Conservation (phyloP, 192 early-diverging fungal genomes). For the Coemansia sp. region DNA sequence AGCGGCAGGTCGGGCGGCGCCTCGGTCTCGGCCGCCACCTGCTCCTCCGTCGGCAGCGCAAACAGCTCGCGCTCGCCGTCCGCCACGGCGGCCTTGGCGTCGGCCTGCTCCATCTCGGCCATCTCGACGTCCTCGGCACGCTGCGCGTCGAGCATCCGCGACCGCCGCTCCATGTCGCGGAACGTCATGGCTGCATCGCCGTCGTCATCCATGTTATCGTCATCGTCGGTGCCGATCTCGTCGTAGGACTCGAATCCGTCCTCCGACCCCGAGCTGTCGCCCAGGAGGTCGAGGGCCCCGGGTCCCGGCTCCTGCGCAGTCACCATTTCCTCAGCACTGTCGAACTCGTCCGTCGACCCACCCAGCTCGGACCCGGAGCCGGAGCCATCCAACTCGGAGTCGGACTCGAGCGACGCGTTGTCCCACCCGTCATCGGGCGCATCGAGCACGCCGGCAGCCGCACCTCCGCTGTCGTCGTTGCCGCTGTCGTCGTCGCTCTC, state of each 20-base stretch:
- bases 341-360: slow-evolving; percentile 56
- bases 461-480: not conserved
- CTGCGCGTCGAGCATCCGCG: slow-evolving; percentile 54
- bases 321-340: slow-evolving; percentile 46
- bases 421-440: slow-evolving; percentile 49
- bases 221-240: slow-evolving; percentile 51
- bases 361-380: slow-evolving; percentile 22
- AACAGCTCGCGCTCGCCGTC: slow-evolving; percentile 58
- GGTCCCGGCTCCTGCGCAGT: slow-evolving; percentile 28
- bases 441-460: slow-evolving; percentile 17
- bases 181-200: slow-evolving; percentile 28
- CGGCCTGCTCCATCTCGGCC: slow-evolving; percentile 69
- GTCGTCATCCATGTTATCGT: slow-evolving; percentile 11
- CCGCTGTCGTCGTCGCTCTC: slow-evolving; percentile 55
- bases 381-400: slow-evolving; percentile 45
- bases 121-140: slow-evolving; percentile 66
- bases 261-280: slow-evolving; percentile 45
- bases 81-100: slow-evolving; percentile 56
- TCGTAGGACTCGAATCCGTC: slow-evolving; percentile 46
- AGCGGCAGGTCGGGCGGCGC: slow-evolving; percentile 67
- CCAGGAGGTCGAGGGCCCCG: slow-evolving; percentile 25
- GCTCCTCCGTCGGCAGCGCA: slow-evolving; percentile 63
- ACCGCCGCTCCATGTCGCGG: slow-evolving; percentile 75
- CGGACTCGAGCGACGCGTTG: slow-evolving; percentile 51
- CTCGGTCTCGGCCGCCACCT: slow-evolving; percentile 68